A percentile compares a stretch with the other conserved stretches of the same genome.
These are phyloP conservation scores for Lactarius indigo DNA, from an alignment of 768 basidiomycete genomes.

Conservation along the genomic window DNA sequence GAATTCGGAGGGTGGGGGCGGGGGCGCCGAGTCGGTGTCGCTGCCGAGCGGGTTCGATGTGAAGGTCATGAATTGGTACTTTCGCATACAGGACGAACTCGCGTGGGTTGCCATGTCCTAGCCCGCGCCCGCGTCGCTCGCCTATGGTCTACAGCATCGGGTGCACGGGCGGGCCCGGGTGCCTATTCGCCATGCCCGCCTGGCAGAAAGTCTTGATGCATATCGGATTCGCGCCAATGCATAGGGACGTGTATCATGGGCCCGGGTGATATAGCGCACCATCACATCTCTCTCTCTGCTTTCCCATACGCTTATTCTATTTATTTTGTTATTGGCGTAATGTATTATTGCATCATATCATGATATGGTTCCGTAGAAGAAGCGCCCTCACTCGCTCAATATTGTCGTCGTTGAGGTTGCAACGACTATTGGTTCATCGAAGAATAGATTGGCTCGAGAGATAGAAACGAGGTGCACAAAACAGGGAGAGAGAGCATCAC, in stretches of 20 bases:
- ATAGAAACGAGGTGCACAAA: no score
- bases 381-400: not conserved
- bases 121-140: not conserved
- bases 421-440: no score
- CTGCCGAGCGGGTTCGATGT: constrained; percentile 54
- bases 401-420: no score
- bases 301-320: not conserved
- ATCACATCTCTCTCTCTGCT: not conserved
- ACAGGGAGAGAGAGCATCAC: no score
- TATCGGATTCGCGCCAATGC: not conserved
- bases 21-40: no score
- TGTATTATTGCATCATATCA: not conserved
- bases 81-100: constrained; percentile 40
- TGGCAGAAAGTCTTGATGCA: not conserved
- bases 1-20: no score
- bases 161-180: not conserved
- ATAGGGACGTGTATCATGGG: not conserved
- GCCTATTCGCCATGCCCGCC: not conserved
- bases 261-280: not conserved
- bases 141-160: not conserved
- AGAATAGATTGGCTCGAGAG: no score
- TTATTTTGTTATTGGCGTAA: not conserved
- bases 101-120: not conserved
- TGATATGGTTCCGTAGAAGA: not conserved
- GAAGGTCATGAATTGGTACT: constrained; percentile 73